These are phyloP conservation scores for Somion occarium DNA, from an alignment of 1,284 basidiomycete genomes.

Conservation along the genomic window DNA sequence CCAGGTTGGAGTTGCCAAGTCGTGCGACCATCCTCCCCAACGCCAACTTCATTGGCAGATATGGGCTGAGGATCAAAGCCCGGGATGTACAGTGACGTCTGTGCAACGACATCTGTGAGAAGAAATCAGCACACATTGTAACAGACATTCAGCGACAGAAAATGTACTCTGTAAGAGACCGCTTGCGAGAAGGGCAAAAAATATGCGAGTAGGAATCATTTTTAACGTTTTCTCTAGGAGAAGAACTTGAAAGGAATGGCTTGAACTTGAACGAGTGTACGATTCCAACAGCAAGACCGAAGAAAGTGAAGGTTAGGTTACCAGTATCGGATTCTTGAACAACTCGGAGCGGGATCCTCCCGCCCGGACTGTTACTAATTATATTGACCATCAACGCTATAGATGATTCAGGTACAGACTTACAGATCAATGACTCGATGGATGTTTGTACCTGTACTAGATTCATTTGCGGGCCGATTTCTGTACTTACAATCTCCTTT, in stretches of 20 bases:
- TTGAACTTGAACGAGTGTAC: no score
- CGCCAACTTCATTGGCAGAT: conserved; percentile 35
- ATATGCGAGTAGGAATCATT: not conserved
- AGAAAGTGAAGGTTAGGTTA: no score
- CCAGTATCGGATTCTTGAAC: no score
- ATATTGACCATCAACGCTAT: no score
- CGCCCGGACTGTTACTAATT: no score
- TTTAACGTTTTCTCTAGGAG: not conserved
- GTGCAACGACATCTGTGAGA: conserved; percentile 17
- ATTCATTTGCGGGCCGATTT: no score
- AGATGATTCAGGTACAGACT: no score
- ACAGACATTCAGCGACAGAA: not conserved
- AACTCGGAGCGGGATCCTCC: no score
- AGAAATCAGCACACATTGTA: not conserved
- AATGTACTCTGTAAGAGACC: not conserved
- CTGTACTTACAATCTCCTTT: no score
- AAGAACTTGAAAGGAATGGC: not conserved
- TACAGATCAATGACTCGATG: no score
- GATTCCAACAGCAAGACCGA: no score
- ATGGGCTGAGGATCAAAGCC: conserved; percentile 41
- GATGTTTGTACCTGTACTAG: no score
- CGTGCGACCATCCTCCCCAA: conserved; percentile 35
- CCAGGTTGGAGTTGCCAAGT: conserved; percentile 38
- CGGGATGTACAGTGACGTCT: conserved; percentile 38
- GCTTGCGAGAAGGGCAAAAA: not conserved